Evolutionary conservation across 2,329 filamentous ascomycete genomes (phyloP).

Genomic region (Apiospora marii): DNA sequence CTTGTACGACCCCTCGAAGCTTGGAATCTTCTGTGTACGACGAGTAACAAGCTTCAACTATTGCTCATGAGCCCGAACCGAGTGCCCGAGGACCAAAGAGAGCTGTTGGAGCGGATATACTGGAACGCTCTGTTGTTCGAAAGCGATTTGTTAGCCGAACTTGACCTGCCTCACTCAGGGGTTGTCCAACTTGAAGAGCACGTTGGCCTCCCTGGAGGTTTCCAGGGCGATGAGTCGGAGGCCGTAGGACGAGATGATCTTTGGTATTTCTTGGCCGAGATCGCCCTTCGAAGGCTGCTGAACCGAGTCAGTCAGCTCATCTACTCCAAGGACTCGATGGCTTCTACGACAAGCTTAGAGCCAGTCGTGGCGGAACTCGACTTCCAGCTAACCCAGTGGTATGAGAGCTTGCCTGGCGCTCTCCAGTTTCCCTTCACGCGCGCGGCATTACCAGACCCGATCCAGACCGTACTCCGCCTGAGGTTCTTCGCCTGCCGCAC

Average conservation of each 20-base stretch:
- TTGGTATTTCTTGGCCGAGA: slow-evolving; percentile 88
- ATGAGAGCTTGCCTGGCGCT: slow-evolving; percentile 76
- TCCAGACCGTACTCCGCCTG: slow-evolving; percentile 80
- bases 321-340: slow-evolving; percentile 76
- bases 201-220: slow-evolving; percentile 79
- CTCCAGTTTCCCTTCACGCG: slow-evolving; percentile 80
- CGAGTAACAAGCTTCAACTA: slow-evolving; percentile 82
- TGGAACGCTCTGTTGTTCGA: slow-evolving; percentile 86
- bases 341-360: slow-evolving; percentile 76
- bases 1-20: slow-evolving; percentile 83
- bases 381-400: slow-evolving; percentile 85
- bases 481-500: slow-evolving; percentile 87
- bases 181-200: slow-evolving; percentile 84
- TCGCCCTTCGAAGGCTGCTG: slow-evolving; percentile 77
- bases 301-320: slow-evolving; percentile 83
- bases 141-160: slow-evolving; percentile 79
- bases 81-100: slow-evolving; percentile 73
- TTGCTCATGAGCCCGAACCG: slow-evolving; percentile 77
- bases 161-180: slow-evolving; percentile 83
- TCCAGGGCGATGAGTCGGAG: slow-evolving; percentile 73
- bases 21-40: slow-evolving; percentile 81
- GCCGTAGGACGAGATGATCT: slow-evolving; percentile 76
- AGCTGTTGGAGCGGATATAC: slow-evolving; percentile 80
- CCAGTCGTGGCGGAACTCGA: slow-evolving; percentile 83
- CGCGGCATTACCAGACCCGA: slow-evolving; percentile 71